Conservation (phyloP, 768 basidiomycete species). For the Tubosaeta sp. region DNA sequence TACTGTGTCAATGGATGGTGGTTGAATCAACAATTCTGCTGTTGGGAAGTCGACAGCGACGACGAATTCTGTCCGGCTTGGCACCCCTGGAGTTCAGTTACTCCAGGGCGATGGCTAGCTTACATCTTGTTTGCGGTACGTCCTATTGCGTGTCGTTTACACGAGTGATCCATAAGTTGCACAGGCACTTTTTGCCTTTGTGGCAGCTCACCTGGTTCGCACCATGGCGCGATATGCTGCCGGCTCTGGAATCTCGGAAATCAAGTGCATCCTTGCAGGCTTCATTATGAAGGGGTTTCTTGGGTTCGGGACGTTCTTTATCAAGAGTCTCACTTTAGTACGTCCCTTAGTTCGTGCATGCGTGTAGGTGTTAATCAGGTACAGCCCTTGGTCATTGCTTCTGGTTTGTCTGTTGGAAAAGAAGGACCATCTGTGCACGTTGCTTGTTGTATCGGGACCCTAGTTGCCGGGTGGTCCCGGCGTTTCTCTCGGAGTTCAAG, state of each 20-base stretch:
- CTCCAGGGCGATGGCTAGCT: constrained; percentile 71
- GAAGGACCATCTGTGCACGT: constrained; percentile 98
- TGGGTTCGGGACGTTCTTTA: constrained; percentile 82
- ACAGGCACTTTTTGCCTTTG: constrained; percentile 77
- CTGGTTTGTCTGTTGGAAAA: constrained; percentile 94
- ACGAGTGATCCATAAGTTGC: constrained; percentile 2
- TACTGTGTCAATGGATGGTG: constrained; percentile 98
- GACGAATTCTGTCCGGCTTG: constrained; percentile 87
- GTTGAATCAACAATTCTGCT: constrained; percentile 97
- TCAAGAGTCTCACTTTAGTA: constrained; percentile 93
- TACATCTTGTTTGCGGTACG: constrained; percentile 90
- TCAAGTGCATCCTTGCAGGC: constrained; percentile 95
- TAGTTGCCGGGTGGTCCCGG: constrained; percentile 81
- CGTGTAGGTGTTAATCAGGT: constrained; percentile 13
- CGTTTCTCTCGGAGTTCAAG: constrained; percentile 87
- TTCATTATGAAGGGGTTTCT: constrained; percentile 97
- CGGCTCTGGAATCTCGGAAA: constrained; percentile 97
- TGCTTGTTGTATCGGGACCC: constrained; percentile 87
- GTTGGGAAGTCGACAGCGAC: constrained; percentile 89
- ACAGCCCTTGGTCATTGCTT: constrained; percentile 95
- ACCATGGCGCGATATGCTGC: constrained; percentile 93
- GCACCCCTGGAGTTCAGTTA: constrained; percentile 81
- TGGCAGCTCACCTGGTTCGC: constrained; percentile 84
- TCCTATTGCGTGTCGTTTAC: constrained; percentile 10
- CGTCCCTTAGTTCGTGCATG: constrained; percentile 25